Evolutionary conservation across 371 early-diverging fungal genomes (phyloP).

Genomic region (Actinomucor elegans): DNA sequence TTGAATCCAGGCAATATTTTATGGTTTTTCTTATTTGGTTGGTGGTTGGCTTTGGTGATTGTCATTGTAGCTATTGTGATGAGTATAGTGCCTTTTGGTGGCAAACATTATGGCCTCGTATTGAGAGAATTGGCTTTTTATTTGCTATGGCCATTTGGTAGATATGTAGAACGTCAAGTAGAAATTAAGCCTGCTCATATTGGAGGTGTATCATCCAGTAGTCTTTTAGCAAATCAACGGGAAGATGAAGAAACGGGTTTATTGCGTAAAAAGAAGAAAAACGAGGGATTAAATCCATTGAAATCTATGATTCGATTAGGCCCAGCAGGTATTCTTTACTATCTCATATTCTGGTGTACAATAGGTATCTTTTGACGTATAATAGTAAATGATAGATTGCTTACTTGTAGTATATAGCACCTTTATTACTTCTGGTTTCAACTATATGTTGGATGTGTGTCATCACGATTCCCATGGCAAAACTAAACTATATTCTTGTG

Average conservation of each 20-base stretch:
- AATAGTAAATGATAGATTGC: too few species aligned
- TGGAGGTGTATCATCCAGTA: slow-evolving; percentile 1
- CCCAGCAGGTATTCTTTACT: slow-evolving; percentile 50
- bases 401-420: slow-evolving; percentile 64
- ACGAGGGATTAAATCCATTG: neutral
- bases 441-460: slow-evolving; percentile 85
- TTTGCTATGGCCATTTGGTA: slow-evolving; percentile 93
- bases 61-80: slow-evolving; percentile 52
- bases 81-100: slow-evolving; percentile 49
- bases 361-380: too few species aligned
- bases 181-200: slow-evolving; percentile 23
- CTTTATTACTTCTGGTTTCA: slow-evolving; percentile 74
- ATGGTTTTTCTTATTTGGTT: slow-evolving; percentile 88
- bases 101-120: slow-evolving; percentile 56
- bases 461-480: slow-evolving; percentile 91
- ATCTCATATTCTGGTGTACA: slow-evolving; percentile 52
- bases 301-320: slow-evolving; percentile 33
- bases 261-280: slow-evolving; percentile 10
- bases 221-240: neutral
- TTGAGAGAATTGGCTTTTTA: slow-evolving; percentile 70
- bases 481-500: slow-evolving; percentile 76
- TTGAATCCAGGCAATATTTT: slow-evolving; percentile 81
- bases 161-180: slow-evolving; percentile 71
- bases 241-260: slow-evolving; percentile 34
- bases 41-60: slow-evolving; percentile 80